Evolutionary conservation across 768 basidiomycete species (phyloP), one percentile per base, ranked within the genome.

Genomic region (Lactarius sp.): DNA sequence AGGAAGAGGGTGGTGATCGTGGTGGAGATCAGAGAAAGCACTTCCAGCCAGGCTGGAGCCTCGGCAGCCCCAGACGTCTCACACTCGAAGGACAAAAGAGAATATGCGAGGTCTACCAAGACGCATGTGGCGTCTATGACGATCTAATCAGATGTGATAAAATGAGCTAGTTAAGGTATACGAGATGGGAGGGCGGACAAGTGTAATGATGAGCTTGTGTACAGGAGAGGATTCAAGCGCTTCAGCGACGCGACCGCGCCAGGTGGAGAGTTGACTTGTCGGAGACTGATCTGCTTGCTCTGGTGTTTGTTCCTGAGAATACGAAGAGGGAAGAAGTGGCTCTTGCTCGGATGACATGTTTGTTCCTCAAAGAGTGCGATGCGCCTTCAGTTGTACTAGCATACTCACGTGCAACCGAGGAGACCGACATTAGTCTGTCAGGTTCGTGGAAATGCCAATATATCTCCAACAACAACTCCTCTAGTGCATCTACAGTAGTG

Each of bases 1-100:
- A 93, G 71, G 80, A 93, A 92, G 71, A 89, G 70, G 5, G 82
- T 80, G 61, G 86, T 90, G 56, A 93, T 92, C 52, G 57, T 71
- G 46, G 89, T 79, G 5, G 90, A 92, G 57, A 87, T 73, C 59
- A 81, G 77, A 7, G 85, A 74, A 39, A 90, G 75, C 36, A 85
- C 73, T 64, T 83, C 80, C 12, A 92, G 80, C 87, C 87, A 91
- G 22, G 69, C 44, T 1, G 87, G 87, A 18, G 71, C 70, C 14
- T 81, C 80, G 33, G 78, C 75, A 56, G 66, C 74, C 67, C 74
- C 75, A 6, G 72, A 63, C 3, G 78, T 75, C 9, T 73, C 72
- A 70, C 89, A 90, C 16, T 70, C 70, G 18, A 81, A 75, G 33
- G 78, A 78, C 36, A 92, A 80, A 63, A 92, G 83, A 22, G 82